These are phyloP conservation scores for Coccomyxa sp. DNA, from an alignment of 139 green algal species.

Conservation along the genomic window DNA sequence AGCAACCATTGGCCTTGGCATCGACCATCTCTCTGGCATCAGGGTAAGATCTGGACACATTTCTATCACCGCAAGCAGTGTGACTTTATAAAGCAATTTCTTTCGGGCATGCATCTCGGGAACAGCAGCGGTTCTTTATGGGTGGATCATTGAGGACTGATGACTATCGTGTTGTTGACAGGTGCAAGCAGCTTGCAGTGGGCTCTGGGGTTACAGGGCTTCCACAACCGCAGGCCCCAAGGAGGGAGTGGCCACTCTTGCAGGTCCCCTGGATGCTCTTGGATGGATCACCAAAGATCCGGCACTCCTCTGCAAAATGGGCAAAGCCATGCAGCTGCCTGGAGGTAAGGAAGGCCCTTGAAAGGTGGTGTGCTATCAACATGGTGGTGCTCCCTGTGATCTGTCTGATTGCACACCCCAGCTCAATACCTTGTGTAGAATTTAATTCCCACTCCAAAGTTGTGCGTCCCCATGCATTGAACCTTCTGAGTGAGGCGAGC, in stretches of 20 bases:
- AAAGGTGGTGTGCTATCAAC: too few relatives aligned
- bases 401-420: too few relatives aligned
- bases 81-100: not conserved
- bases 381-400: too few relatives aligned
- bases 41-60: constrained; percentile 5
- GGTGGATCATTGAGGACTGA: not conserved
- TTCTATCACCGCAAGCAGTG: not conserved
- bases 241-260: not conserved
- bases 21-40: constrained; percentile 18
- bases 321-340: constrained; percentile 8
- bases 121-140: too few relatives aligned
- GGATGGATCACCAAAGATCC: not conserved
- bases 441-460: too few relatives aligned
- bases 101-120: not conserved
- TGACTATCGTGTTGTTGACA: not conserved
- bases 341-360: not conserved
- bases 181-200: constrained; percentile 15
- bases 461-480: too few relatives aligned
- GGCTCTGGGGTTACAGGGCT: constrained; percentile 4
- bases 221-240: not conserved
- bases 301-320: not conserved
- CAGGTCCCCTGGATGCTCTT: constrained; percentile 13
- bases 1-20: constrained; percentile 6
- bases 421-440: too few relatives aligned
- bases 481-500: too few relatives aligned